A percentile compares a stretch with the other conserved stretches of the same genome.
Conservation (phyloP, 1,284 basidiomycete species). For the Cryptococcus jaspeensis region DNA sequence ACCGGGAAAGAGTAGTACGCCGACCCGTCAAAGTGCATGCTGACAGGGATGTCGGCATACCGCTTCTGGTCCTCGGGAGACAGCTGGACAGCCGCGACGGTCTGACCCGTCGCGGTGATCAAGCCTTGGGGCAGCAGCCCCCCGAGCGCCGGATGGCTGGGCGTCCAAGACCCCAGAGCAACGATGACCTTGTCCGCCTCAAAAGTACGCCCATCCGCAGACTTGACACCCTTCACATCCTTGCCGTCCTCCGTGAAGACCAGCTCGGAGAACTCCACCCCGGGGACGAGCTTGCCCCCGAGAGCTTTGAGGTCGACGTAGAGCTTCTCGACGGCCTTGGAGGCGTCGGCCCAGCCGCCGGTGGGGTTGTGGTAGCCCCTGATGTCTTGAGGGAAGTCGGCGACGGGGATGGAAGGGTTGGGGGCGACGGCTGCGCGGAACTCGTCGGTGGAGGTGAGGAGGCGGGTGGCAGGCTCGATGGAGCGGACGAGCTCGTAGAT, state of each 20-base stretch:
- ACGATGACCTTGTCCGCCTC: constrained; percentile 26
- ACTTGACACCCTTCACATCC: constrained; percentile 20
- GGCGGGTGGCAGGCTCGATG: constrained; percentile 7
- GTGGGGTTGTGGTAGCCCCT: constrained; percentile 68
- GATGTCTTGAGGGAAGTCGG: neutral
- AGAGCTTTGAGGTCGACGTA: constrained; percentile 59
- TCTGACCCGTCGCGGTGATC: constrained; percentile 57
- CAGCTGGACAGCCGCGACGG: constrained; percentile 68
- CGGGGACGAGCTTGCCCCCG: constrained; percentile 60
- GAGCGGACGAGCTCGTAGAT: constrained; percentile 9
- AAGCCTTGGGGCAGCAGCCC: constrained; percentile 19
- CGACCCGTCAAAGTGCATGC: constrained; percentile 62
- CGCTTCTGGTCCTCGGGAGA: constrained; percentile 61
- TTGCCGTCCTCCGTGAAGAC: constrained; percentile 13
- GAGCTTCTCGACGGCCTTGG: constrained; percentile 61
- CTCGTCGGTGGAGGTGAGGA: constrained; percentile 14
- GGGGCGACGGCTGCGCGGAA: constrained; percentile 9
- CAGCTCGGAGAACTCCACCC: constrained; percentile 60
- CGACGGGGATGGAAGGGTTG: constrained; percentile 1
- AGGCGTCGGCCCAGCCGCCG: constrained; percentile 77
- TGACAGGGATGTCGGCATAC: constrained; percentile 65
- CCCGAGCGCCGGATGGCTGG: constrained; percentile 19
- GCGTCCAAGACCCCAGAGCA: constrained; percentile 29
- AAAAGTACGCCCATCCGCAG: constrained; percentile 23
- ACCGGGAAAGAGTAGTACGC: constrained; percentile 79